Evolutionary conservation across 306 rosid genomes (phyloP).

Genomic region (Prunus dulcis): DNA sequence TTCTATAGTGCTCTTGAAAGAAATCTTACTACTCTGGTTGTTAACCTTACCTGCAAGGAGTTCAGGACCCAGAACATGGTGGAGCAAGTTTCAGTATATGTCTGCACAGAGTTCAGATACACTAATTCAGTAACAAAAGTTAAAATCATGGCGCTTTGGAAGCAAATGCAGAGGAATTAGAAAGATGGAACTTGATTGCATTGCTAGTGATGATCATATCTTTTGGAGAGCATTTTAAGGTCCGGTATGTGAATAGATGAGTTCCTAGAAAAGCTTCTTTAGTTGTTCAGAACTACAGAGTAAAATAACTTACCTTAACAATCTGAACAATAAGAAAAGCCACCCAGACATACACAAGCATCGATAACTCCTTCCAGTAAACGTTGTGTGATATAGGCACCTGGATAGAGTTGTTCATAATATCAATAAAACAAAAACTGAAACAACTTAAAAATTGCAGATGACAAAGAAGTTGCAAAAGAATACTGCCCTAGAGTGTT

Average conservation of each 20-base stretch:
- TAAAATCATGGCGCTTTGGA: too few relatives aligned
- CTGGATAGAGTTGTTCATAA: conserved; percentile 34
- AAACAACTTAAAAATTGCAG: background rate
- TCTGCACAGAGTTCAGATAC: too few relatives aligned
- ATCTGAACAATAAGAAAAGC: conserved; percentile 75
- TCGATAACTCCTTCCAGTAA: conserved; percentile 59
- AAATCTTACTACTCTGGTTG: too few relatives aligned
- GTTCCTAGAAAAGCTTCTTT: background rate
- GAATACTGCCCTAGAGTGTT: conserved; percentile 1
- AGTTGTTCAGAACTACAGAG: conserved; percentile 1
- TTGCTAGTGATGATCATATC: background rate
- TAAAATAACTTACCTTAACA: conserved; percentile 48
- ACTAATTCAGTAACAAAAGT: too few relatives aligned
- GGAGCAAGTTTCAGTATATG: too few relatives aligned
- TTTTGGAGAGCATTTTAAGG: too few relatives aligned
- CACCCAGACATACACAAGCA: conserved; percentile 74
- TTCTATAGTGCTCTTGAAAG: too few relatives aligned
- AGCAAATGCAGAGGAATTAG: too few relatives aligned
- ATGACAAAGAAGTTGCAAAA: background rate
- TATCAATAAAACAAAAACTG: background rate
- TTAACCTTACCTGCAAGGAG: too few relatives aligned
- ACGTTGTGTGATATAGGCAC: conserved; percentile 46
- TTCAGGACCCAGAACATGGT: too few relatives aligned
- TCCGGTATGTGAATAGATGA: conserved; percentile 6
- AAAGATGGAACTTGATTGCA: background rate